These are phyloP conservation scores for Pichia sp. DNA, from an alignment of 1,139 yeast genomes.

Conservation along the genomic window DNA sequence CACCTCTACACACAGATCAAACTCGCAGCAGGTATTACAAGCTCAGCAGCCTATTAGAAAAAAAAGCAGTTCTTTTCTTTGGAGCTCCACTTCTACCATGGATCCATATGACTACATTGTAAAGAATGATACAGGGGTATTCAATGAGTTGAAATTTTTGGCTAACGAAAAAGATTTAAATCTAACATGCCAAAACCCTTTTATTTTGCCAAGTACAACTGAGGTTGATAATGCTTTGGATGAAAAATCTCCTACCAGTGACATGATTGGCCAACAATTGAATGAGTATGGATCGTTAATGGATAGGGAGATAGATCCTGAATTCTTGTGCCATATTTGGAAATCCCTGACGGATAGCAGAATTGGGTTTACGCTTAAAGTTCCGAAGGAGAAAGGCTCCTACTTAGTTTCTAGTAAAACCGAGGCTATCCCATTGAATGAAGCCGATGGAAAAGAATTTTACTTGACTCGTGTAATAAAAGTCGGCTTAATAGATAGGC, in stretches of 20 bases:
- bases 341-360: constrained; percentile 17
- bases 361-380: constrained; percentile 25
- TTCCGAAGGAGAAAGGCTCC: constrained; percentile 25
- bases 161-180: constrained; percentile 7
- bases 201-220: constrained; percentile 16
- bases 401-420: constrained; percentile 22
- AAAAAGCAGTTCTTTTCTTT: constrained; percentile 29
- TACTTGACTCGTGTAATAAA: constrained; percentile 30
- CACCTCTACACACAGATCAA: constrained; percentile 1
- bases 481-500: constrained; percentile 31
- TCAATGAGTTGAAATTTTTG: constrained; percentile 25
- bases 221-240: neutral
- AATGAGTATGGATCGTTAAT: constrained; percentile 5
- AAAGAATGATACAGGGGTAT: constrained; percentile 18
- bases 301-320: constrained; percentile 18
- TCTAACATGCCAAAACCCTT: constrained; percentile 27
- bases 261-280: constrained; percentile 21
- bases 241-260: constrained; percentile 12
- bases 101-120: constrained; percentile 36
- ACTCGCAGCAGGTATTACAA: constrained; percentile 5
- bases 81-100: constrained; percentile 22
- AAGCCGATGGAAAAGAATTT: constrained; percentile 20
- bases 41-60: constrained; percentile 20
- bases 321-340: constrained; percentile 17
- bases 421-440: constrained; percentile 17